Base-by-base conservation (phyloP, 108 stramenopile species). In the Seminavis robusta region DNA sequence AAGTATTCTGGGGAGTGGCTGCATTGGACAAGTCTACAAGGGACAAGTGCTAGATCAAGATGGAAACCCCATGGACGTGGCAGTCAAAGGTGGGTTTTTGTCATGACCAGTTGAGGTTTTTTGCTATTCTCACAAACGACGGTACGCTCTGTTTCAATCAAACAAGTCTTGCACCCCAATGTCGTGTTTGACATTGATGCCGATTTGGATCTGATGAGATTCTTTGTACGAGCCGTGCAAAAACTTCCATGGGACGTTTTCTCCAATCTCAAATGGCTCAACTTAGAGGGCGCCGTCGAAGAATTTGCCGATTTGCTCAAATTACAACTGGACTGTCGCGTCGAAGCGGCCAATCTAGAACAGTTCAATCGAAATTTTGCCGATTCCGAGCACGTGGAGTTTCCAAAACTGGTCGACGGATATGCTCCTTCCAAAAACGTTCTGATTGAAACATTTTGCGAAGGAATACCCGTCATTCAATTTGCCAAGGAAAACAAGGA, bases 231-330 rank as follows among this genome's bases (percentile, higher is more conserved):
- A 13, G 5, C 58, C 6, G 11, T 77, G 50, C 56, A 73, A 10
- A 19, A 19, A 1, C 29, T 79, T 11, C 64, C 65, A 31, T 41
- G 58, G 31, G 54, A 45, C n/a, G 45, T 38, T 15, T 31, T 63
- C 15, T 17, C 63, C 33, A 34, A 59, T 17, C 43, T 73, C 9
- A 63, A 59, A 33, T 81, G 78, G 80, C 43, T 78, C 23, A 73
- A 80, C 61, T 32, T 72, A 56, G 56, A 73, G 32, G 90, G 84
- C 38, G 71, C 78, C 27, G 84, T 88, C n/a, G 81, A 85, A 39
- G 88, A 94, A 58, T 94, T 95, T 59, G 76, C 80, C 3, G 72
- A 78, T 52, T 56, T 80, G 29, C 76, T 95, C 77, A 28, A 78
- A 21, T 74, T 78, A 3, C 95, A 96, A 61, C 62, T 94, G 40